Base-by-base conservation (phyloP, 768 basidiomycete species). In the Mrakia hoshinonis region DNA sequence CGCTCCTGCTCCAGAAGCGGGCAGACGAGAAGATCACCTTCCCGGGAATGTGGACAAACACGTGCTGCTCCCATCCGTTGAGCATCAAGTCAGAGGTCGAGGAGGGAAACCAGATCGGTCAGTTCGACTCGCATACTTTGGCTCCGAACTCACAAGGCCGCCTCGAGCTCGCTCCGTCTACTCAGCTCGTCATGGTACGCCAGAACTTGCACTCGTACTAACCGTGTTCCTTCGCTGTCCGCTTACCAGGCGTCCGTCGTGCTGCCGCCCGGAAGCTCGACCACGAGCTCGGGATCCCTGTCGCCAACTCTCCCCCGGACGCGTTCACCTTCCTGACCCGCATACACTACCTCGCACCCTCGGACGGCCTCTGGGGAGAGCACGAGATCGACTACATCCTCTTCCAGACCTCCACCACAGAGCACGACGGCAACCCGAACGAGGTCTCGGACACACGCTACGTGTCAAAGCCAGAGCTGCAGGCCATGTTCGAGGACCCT, bases 11-110 rank as follows among this genome's bases (percentile, higher is more conserved):
- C 55, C 96, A 99, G 79, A 92, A 92, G 80, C 86, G 96, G 47
- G 96, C 96, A 24, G 83, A 87, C n/a, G 93, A 95, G 82, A 99
- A 99, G 83, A 99, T 99, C 78, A 99, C 96, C 9, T 99, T 99
- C 82, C 96, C 96, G 6, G 85, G 91, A 76, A 93, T 97, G 93
- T 99, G 96, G 96, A 99, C 96, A 39, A 99, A 99, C 81, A 98
- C 96, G 10, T 99, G 96, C 79, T 99, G 95, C 82, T 93, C 91
- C 29, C 95, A 99, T 78, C 95, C 95, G 22, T 83, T 99, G 63
- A 77, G 77, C 49, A 78, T 78, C 66, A 75, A 73, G 39, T 87
- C 91, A 75, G 96, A 98, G 81, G 91, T 92, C 75, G 89, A 88
- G 73, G 85, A 86, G 74, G 89, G 92, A 81, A 85, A 86, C 46